A percentile compares a stretch with the other conserved stretches of the same genome.
Evolutionary conservation across 345 rosid species (phyloP).

Genomic region (Arabis hirsuta): DNA sequence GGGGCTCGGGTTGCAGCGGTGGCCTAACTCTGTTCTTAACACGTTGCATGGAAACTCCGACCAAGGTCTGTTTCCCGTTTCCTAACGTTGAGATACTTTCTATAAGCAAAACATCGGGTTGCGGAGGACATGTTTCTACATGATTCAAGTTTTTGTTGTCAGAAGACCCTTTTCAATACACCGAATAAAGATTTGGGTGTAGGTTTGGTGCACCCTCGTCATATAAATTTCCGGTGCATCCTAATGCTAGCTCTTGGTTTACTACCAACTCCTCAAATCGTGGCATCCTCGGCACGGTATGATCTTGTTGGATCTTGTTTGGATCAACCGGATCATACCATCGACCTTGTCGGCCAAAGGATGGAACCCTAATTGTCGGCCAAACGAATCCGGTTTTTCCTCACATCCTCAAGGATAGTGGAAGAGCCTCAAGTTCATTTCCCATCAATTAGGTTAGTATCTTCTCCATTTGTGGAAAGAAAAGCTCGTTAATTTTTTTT

Average conservation of each 20-base stretch:
- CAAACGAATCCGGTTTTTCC: slow-evolving; percentile 1
- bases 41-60: too few species aligned
- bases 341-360: not conserved
- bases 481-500: not conserved
- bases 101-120: not conserved
- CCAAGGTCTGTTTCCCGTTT: too few species aligned
- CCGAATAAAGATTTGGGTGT: not conserved
- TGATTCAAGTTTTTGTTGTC: not conserved
- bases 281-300: not conserved
- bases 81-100: not conserved
- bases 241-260: slow-evolving; percentile 9
- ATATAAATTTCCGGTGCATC: slow-evolving; percentile 2
- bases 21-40: not conserved
- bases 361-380: not conserved
- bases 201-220: not conserved
- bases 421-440: slow-evolving; percentile 1
- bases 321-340: not conserved
- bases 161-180: slow-evolving; percentile 1
- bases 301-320: slow-evolving; percentile 9
- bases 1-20: not conserved
- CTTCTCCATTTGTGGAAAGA: slow-evolving; percentile 17
- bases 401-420: not conserved
- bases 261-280: not conserved
- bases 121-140: not conserved
- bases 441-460: not conserved